phyloP scores from a whole-genome alignment of 1,139 yeast genomes.

The Sugiyamaella castrensis region DNA sequence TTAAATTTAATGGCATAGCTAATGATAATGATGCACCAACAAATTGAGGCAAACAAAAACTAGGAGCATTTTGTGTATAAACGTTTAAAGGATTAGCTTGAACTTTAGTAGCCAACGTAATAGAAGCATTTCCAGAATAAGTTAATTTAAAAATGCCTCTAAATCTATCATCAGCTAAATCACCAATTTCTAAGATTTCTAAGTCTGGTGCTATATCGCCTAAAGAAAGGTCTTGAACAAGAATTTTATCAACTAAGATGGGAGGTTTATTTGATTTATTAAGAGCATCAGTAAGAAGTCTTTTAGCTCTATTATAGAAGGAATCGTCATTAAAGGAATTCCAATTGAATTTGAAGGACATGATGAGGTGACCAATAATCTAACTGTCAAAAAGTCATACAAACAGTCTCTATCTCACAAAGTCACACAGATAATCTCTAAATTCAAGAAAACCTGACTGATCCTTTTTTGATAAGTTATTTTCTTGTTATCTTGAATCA shows the following conservation, averaged over 20 bases:
- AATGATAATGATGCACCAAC: slow-evolving; percentile 65
- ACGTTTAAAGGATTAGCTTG: slow-evolving; percentile 82
- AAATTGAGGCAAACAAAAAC: slow-evolving; percentile 64
- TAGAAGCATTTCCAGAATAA: slow-evolving; percentile 76
- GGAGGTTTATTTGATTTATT: slow-evolving; percentile 73
- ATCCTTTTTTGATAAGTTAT: too few relatives aligned
- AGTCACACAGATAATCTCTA: too few relatives aligned
- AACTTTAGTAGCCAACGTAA: slow-evolving; percentile 76
- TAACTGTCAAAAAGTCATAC: too few relatives aligned
- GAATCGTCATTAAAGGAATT: slow-evolving; percentile 69
- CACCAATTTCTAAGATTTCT: slow-evolving; percentile 84
- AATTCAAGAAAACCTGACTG: too few relatives aligned
- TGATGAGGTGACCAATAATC: slow-evolving; percentile 27
- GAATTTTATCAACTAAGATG: slow-evolving; percentile 69
- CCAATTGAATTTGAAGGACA: slow-evolving; percentile 85
- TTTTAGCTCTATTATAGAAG: slow-evolving; percentile 63
- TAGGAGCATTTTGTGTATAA: slow-evolving; percentile 48
- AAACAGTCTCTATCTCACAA: too few relatives aligned
- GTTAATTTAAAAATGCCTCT: slow-evolving; percentile 82
- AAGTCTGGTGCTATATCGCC: slow-evolving; percentile 75
- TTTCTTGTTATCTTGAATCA: too few relatives aligned
- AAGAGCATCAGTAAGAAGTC: slow-evolving; percentile 69
- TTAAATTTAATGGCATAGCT: slow-evolving; percentile 74
- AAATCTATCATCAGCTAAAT: slow-evolving; percentile 72
- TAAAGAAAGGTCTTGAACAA: slow-evolving; percentile 69